Evolutionary conservation across 225 moss, liverwort and hornwort genomes (phyloP).

Genomic region (Marchantia paleacea): DNA sequence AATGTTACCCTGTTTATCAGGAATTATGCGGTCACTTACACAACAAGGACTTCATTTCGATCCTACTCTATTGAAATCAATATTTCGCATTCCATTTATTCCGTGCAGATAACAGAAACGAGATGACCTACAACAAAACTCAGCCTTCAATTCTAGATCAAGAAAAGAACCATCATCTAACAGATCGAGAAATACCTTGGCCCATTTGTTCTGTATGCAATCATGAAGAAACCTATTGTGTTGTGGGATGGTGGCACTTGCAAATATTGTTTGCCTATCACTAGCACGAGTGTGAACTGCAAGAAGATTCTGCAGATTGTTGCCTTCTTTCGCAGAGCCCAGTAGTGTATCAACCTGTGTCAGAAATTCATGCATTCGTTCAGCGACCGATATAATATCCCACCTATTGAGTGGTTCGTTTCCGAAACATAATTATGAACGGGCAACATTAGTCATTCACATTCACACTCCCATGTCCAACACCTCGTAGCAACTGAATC

Average conservation of each 20-base stretch:
- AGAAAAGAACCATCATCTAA: no score
- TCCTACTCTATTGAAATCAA: no score
- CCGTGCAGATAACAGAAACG: no score
- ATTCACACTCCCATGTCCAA: not conserved
- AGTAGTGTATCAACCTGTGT: constrained; percentile 93
- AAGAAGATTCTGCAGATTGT: constrained; percentile 71
- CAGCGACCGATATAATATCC: not conserved
- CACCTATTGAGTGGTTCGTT: not conserved
- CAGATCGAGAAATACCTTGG: constrained; percentile 54
- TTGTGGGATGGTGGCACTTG: constrained; percentile 94
- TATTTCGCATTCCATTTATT: no score
- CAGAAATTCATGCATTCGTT: not conserved
- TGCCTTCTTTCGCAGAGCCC: constrained; percentile 94
- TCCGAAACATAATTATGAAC: not conserved
- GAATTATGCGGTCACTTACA: no score
- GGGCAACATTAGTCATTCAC: not conserved
- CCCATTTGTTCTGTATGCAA: constrained; percentile 89
- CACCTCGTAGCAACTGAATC: not conserved
- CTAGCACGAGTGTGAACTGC: constrained; percentile 65
- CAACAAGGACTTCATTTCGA: no score
- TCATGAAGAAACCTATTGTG: constrained; percentile 84
- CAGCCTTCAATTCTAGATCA: no score
- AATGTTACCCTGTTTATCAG: constrained; percentile 57
- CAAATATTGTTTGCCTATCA: constrained; percentile 90
- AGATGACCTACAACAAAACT: no score